Conservation (phyloP, 2,329 filamentous ascomycete species). For the Leptoxyphium fumago region DNA sequence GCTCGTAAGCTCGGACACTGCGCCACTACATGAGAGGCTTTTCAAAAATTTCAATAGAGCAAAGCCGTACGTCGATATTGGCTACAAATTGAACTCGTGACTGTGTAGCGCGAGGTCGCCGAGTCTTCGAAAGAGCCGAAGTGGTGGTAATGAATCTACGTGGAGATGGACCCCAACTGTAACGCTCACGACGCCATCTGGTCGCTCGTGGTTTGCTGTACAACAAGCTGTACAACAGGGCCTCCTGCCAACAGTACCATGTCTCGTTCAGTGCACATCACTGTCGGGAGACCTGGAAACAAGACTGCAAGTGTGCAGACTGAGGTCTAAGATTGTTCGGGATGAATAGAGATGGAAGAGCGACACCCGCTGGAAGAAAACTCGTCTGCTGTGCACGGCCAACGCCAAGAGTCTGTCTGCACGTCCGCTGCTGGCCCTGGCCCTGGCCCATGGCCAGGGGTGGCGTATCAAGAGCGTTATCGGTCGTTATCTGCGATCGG, state of each 20-base stretch:
- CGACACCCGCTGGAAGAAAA: not conserved
- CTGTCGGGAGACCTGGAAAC: too few relatives aligned
- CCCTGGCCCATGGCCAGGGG: not conserved
- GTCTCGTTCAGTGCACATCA: too few relatives aligned
- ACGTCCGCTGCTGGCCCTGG: not conserved
- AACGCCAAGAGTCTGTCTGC: not conserved
- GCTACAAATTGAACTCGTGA: constrained; percentile 80
- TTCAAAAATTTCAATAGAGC: constrained; percentile 67
- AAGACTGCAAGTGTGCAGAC: too few relatives aligned
- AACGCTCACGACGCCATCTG: too few relatives aligned
- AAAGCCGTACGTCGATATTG: constrained; percentile 43
- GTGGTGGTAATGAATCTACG: not conserved
- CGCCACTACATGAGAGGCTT: constrained; percentile 82
- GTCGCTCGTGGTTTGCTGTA: too few relatives aligned
- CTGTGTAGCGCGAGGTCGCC: constrained; percentile 49
- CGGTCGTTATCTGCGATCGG: too few relatives aligned
- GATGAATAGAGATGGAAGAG: too few relatives aligned
- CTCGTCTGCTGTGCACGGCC: not conserved
- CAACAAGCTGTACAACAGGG: too few relatives aligned
- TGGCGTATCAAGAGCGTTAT: not conserved
- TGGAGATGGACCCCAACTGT: too few relatives aligned
- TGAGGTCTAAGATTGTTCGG: too few relatives aligned
- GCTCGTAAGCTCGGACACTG: constrained; percentile 57
- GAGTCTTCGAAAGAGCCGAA: constrained; percentile 88
- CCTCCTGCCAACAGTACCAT: too few relatives aligned